Base-by-base conservation (phyloP, 176 grass and related monocot genomes). In the Raddia distichophylla region DNA sequence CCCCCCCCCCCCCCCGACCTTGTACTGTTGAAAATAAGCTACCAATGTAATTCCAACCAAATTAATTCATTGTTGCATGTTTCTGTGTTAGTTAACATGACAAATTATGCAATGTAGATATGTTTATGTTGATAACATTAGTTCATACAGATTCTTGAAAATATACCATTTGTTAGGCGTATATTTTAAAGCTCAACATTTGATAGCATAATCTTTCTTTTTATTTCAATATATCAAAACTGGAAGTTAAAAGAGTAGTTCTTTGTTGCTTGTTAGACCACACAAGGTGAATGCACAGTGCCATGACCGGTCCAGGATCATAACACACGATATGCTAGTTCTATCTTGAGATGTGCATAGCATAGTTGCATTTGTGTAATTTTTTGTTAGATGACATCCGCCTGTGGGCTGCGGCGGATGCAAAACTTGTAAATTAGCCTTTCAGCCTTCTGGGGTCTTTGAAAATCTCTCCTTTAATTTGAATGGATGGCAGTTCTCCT, bases 1-100 rank as follows among this genome's bases (percentile, higher is more conserved):
- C n/a, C 27, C 27, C 27, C 27, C 27, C 27, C 27, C 27, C 27
- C 27, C 27, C 27, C 27, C 27, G 27, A 27, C 27, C 27, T 59
- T 46, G n/a, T 11, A 69, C 52, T 33, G 19, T 46, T 79, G 33
- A 79, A 79, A 79, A 80, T 68, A 43, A 69, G n/a, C 8, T 54
- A 17, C 12, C 2, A 56, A 64, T 74, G 5, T 47, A 18, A 32
- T 7, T 18, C 10, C 50, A 65, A 78, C 15, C 19, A 66, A 78
- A 14, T 42, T 4, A 54, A 78, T 9, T 32, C 47, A 18, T 2
- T 61, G 3, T 77, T 18, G 4, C 8, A 14, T 64, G 47, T 60
- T 69, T 83, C 11, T 75, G 27, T 75, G 17, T 51, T 11, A 60
- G 46, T 17, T 10, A n/a, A 7, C 77, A 49, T 60, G 52, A 49